Percentiles rank a stretch among this genome's conserved stretches.
Conservation (phyloP, 805 yeast genomes). For the Ogataea kodamae region DNA sequence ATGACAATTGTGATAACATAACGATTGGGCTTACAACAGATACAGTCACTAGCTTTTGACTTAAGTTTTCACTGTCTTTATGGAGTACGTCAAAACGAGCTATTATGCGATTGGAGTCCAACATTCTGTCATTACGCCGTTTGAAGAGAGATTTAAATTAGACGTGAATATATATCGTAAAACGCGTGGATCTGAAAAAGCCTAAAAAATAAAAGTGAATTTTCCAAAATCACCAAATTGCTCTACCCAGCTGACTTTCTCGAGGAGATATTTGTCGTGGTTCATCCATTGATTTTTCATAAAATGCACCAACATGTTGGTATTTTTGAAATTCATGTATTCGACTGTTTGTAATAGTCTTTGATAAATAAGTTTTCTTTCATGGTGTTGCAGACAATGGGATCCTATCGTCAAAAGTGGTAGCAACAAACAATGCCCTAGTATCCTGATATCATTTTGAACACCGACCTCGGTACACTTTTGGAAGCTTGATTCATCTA, state of each 20-base stretch:
- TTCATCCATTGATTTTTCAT: conserved; percentile 20
- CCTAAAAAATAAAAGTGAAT: conserved; percentile 18
- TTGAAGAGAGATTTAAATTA: too few species aligned
- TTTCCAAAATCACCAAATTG: conserved; percentile 19
- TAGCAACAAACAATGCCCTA: conserved; percentile 28
- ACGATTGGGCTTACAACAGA: too few species aligned
- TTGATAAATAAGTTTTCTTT: conserved; percentile 16
- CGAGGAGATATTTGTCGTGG: background rate
- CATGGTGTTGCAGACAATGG: conserved; percentile 15
- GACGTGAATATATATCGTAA: too few species aligned
- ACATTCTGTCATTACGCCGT: too few species aligned
- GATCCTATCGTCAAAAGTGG: conserved; percentile 27
- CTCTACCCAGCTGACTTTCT: conserved; percentile 15
- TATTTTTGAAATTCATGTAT: conserved; percentile 24
- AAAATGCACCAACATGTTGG: conserved; percentile 16
- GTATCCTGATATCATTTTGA: conserved; percentile 7
- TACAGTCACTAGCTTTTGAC: too few species aligned
- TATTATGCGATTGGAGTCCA: too few species aligned
- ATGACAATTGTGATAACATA: too few species aligned
- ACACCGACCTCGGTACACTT: too few species aligned
- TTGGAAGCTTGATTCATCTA: too few species aligned
- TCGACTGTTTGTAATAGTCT: conserved; percentile 13
- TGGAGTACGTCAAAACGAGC: too few species aligned
- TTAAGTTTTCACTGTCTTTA: too few species aligned
- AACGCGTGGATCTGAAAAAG: too few species aligned